phyloP scores from a whole-genome alignment of 352 stramenopile species.

The Phytophthora uliginosa region DNA sequence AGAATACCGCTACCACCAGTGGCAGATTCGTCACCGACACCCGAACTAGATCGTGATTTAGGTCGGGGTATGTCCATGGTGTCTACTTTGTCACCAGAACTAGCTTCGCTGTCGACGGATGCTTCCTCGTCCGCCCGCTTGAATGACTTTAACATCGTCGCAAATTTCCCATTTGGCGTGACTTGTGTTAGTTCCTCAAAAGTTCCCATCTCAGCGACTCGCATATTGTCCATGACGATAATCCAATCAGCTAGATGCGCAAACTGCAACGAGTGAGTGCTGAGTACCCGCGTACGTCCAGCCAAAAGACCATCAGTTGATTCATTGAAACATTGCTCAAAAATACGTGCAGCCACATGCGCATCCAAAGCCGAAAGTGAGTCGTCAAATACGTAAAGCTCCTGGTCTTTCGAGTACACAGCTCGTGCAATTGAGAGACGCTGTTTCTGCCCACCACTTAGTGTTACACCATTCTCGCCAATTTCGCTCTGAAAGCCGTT shows the following conservation, averaged over 20 bases:
- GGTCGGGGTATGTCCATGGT: neutral
- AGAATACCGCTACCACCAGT: conserved; percentile 22
- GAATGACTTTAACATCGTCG: conserved; percentile 49
- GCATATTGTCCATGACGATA: conserved; percentile 80
- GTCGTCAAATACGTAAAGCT: conserved; percentile 82
- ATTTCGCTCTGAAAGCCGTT: conserved; percentile 70
- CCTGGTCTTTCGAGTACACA: conserved; percentile 56
- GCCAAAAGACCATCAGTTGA: conserved; percentile 45
- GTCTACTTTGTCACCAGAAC: conserved; percentile 1
- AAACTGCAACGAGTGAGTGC: conserved; percentile 65
- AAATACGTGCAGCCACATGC: conserved; percentile 57
- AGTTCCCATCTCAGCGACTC: conserved; percentile 68
- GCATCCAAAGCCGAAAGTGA: conserved; percentile 68
- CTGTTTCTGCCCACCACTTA: conserved; percentile 78
- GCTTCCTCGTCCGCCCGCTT: conserved; percentile 18
- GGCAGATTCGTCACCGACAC: conserved; percentile 7
- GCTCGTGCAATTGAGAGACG: conserved; percentile 77
- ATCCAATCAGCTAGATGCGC: conserved; percentile 70
- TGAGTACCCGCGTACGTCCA: conserved; percentile 62
- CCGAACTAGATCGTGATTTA: conserved; percentile 25
- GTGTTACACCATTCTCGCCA: conserved; percentile 67
- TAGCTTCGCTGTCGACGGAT: conserved; percentile 3
- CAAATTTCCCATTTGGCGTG: conserved; percentile 52
- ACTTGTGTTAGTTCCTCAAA: conserved; percentile 57
- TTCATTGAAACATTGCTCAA: conserved; percentile 63